Evolutionary conservation across 192 early-diverging fungal species (phyloP).

Genomic region (Funneliformis mosseae): DNA sequence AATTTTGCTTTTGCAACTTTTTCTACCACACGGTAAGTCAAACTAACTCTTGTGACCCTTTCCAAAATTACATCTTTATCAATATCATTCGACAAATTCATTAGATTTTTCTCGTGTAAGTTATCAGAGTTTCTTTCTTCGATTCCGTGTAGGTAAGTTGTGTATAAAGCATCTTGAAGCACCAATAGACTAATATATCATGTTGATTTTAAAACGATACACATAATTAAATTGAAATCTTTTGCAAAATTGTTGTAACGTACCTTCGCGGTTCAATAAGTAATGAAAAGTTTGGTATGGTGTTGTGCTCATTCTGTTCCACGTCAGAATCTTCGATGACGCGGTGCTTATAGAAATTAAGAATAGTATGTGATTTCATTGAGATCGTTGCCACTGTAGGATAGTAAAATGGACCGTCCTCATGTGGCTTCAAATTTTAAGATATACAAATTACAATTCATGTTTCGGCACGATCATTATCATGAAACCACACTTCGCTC

Average conservation of each 20-base stretch:
- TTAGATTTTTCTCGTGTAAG: conserved; percentile 35
- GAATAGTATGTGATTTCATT: conserved; percentile 47
- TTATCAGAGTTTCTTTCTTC: conserved; percentile 40
- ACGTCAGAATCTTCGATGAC: not conserved
- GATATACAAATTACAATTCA: not conserved
- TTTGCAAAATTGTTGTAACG: not conserved
- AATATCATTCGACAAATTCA: conserved; percentile 37
- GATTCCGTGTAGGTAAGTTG: conserved; percentile 51
- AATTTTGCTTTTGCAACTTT: conserved; percentile 1
- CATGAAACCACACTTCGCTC: not conserved
- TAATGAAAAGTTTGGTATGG: conserved; percentile 44
- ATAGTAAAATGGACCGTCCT: conserved; percentile 54
- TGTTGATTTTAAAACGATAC: not conserved
- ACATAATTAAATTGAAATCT: not conserved
- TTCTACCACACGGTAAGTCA: conserved; percentile 24
- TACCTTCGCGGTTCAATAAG: conserved; percentile 46
- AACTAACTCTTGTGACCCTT: conserved; percentile 15
- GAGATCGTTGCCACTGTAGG: conserved; percentile 56
- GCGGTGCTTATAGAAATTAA: conserved; percentile 46
- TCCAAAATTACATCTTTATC: not conserved
- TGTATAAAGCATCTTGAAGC: conserved; percentile 46
- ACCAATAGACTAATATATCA: conserved; percentile 36
- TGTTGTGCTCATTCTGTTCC: not conserved
- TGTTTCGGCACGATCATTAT: not conserved
- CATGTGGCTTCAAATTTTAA: conserved; percentile 42